Base-by-base conservation (phyloP, 2,329 filamentous ascomycete species). In the Phaeosphaeriaceae sp. region DNA sequence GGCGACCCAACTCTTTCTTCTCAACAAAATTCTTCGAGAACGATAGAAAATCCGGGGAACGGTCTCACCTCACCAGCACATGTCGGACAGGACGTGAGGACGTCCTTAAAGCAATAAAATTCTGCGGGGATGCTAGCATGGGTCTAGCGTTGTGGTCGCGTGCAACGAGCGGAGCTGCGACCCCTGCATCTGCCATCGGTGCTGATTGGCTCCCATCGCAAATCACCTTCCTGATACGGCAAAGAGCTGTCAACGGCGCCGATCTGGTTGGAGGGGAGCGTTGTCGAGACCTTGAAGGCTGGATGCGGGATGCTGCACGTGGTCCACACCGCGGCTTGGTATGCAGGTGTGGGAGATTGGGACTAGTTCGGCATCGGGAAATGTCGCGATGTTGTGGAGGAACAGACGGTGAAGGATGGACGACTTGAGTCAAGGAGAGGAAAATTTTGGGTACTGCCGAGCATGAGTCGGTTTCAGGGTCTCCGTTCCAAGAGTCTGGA, bases 91-190 rank as follows among this genome's bases (percentile, higher is more conserved):
- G 65, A 60, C 48, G 53, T 53, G 59, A 60, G 53, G 41, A 45
- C 27, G 54, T 53, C 51, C 67, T 68, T 63, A 65, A 68, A 55
- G 61, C 56, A 36, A 62, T 58, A 62, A 68, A 67, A 59, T 57
- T 68, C 58, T 68, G 64, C 63, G 64, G 67, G 63, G 65, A 41
- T 50, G 40, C 36, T 55, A 55, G 19, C 46, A 57, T 57, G 51
- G 51, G 33, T 53, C 53, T 63, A 62, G 61, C 51, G 61, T 57
- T 45, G 13, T 51, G 61, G 63, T 66, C 63, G 63, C 58, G 63
- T 65, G 66, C 56, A 53, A 51, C 15, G 57, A 51, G 63, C 61
- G 63, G 63, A 69, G 56, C 51, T 56, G n/a, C 31, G 44, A 51
- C 48, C 57, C 54, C 54, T 57, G 53, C 51, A 31, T 19, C 17